Evolutionary conservation across 2,329 filamentous ascomycete species (phyloP).

Genomic region (Pseudogymnoascus sp.): DNA sequence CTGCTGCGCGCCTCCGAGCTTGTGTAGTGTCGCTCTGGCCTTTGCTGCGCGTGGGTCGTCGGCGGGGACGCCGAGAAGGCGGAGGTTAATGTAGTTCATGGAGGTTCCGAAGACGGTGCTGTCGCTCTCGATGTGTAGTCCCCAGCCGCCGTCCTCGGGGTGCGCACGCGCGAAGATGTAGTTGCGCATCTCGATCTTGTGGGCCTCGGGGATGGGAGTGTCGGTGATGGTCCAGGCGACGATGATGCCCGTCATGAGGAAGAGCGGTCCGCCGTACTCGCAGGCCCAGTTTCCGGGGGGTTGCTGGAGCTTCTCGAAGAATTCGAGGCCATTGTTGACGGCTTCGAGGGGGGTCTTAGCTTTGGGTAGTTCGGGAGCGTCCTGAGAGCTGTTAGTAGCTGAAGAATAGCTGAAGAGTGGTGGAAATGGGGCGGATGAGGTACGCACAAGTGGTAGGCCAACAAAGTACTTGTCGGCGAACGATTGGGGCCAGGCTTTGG

Average conservation of each 20-base stretch:
- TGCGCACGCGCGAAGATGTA: conserved; percentile 83
- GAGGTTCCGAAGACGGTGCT: conserved; percentile 84
- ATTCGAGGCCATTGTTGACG: conserved; percentile 73
- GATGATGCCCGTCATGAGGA: conserved; percentile 77
- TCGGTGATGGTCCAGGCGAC: conserved; percentile 83
- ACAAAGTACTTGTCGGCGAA: conserved; percentile 84
- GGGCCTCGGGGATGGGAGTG: conserved; percentile 71
- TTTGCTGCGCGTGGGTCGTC: conserved; percentile 81
- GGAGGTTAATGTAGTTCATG: conserved; percentile 76
- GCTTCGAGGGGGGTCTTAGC: conserved; percentile 67
- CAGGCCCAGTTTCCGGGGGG: conserved; percentile 90
- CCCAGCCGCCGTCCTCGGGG: conserved; percentile 91
- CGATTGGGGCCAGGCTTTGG: conserved; percentile 73
- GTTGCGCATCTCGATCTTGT: conserved; percentile 81
- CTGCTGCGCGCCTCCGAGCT: conserved; percentile 74
- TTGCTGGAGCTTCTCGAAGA: conserved; percentile 84
- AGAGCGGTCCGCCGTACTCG: conserved; percentile 97
- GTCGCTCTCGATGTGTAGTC: conserved; percentile 86
- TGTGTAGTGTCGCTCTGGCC: conserved; percentile 72
- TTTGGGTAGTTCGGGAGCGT: conserved; percentile 60
- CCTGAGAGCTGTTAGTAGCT: conserved; percentile 39
- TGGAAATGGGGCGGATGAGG: conserved; percentile 12
- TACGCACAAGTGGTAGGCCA: conserved; percentile 63
- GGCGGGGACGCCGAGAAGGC: conserved; percentile 72
- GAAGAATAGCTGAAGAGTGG: not conserved